These are phyloP conservation scores for Selenicereus undatus DNA, from an alignment of 148 eudicot species.

Conservation along the genomic window DNA sequence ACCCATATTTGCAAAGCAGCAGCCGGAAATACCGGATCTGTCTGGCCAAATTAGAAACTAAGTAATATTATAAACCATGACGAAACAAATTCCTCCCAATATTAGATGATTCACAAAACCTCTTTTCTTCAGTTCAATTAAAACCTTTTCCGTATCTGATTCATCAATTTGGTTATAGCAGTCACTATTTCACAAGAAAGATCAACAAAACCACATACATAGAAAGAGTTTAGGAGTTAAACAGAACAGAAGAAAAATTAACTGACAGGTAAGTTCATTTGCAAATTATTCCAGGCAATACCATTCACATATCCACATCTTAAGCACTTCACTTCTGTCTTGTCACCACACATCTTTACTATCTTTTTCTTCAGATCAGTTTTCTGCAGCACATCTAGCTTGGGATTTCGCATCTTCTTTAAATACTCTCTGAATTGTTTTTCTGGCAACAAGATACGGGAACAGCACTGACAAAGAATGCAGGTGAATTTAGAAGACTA, in stretches of 20 bases:
- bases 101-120: background rate
- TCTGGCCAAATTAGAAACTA: too few relatives aligned
- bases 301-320: constrained; percentile 87
- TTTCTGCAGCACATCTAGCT: constrained; percentile 53
- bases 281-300: constrained; percentile 15
- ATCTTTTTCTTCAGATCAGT: constrained; percentile 47
- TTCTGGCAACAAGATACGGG: constrained; percentile 64
- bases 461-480: constrained; percentile 52
- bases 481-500: constrained; percentile 1
- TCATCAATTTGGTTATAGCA: background rate
- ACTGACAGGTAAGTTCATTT: background rate
- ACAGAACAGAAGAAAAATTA: background rate
- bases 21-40: too few relatives aligned
- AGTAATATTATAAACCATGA: too few relatives aligned
- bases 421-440: constrained; percentile 44
- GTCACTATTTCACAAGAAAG: constrained; percentile 2
- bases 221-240: background rate
- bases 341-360: constrained; percentile 52
- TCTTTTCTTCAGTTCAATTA: background rate
- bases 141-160: background rate
- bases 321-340: constrained; percentile 48
- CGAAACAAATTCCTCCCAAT: too few relatives aligned
- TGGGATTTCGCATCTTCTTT: constrained; percentile 74
- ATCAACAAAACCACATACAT: background rate
- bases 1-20: too few relatives aligned